Evolutionary conservation across 2,329 filamentous ascomycete genomes (phyloP), one percentile per base, ranked within the genome.

Genomic region (Diplodia corticola): DNA sequence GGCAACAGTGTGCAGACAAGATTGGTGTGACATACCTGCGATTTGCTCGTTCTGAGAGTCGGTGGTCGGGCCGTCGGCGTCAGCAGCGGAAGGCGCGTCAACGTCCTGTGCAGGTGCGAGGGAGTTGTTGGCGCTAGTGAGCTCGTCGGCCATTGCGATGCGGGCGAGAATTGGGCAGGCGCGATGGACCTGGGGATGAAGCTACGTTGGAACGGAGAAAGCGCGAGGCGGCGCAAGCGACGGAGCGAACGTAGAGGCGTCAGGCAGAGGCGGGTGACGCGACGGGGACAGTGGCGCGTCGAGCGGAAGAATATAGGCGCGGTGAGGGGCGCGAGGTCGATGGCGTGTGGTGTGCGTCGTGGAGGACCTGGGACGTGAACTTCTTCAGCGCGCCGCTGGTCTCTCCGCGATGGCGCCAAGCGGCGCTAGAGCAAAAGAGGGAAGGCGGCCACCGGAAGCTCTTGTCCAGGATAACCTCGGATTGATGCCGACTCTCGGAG

Each of bases 71-170:
- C 48, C 55, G 37, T 60, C 64, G 33, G 51, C 30, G 35, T 66
- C 55, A 35, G 64, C 44, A 46, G 64, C 55, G 10, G 48, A 50
- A 66, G 55, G 55, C 37, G 55, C 64, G 50, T 68, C 64, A 20
- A 69, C 51, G 66, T 75, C 73, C 63, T 74, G 73, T 50, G 75
- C 70, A 55, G 46, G 57, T 35, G 33, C 48, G 26, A 37, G 22
- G 53, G 72, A 68, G 57, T 73, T 70, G 68, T 70, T 71, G 63
- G 71, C 61, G 55, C 68, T 68, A 55, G 71, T 71, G 66, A 74
- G 68, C 70, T 77, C 72, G 72, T 76, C 76, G 68, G 76, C 72
- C 76, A 78, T 78, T 63, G 70, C 46, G 61, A 66, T 69, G 65
- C 24, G 60, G 51, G 68, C 24, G 64, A 44, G 46, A 64, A 54